phyloP scores from a whole-genome alignment of 306 rosid species.

The Ammopiptanthus mongolicus region DNA sequence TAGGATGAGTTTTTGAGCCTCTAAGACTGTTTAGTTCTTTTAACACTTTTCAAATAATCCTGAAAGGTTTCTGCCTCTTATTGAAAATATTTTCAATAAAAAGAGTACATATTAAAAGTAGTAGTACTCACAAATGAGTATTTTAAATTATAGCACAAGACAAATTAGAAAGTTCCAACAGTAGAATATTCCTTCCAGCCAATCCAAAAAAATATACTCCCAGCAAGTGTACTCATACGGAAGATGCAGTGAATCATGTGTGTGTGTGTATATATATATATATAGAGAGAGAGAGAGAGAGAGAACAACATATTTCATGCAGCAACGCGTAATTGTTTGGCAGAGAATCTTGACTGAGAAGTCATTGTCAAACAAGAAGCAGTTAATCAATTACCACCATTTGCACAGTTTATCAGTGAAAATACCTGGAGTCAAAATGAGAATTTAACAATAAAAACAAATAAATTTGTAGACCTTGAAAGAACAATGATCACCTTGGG shows the following conservation, averaged over 20 bases:
- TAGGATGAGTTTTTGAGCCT: not conserved
- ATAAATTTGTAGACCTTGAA: not conserved
- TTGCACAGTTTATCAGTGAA: slow-evolving; percentile 8
- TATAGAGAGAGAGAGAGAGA: not conserved
- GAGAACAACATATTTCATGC: slow-evolving; percentile 4
- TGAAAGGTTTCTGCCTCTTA: slow-evolving; percentile 13
- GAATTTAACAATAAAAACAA: not conserved
- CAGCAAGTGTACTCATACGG: not conserved
- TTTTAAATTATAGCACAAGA: not conserved
- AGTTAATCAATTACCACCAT: not conserved
- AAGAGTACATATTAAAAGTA: not conserved
- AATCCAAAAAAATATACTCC: slow-evolving; percentile 9
- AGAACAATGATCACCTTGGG: slow-evolving; percentile 60
- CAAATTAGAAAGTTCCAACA: slow-evolving; percentile 4
- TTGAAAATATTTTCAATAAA: not conserved
- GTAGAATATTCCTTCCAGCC: not conserved
- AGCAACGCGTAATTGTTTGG: not conserved
- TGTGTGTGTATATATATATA: no score
- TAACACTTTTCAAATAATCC: not conserved
- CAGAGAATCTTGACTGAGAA: not conserved
- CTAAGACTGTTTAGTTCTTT: slow-evolving; percentile 15
- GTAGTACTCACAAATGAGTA: not conserved
- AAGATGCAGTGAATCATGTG: not conserved
- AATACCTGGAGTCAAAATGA: not conserved
- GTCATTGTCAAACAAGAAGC: slow-evolving; percentile 4